phyloP scores from a whole-genome alignment of 257 asterid genomes.

The Jasminum sambac region DNA sequence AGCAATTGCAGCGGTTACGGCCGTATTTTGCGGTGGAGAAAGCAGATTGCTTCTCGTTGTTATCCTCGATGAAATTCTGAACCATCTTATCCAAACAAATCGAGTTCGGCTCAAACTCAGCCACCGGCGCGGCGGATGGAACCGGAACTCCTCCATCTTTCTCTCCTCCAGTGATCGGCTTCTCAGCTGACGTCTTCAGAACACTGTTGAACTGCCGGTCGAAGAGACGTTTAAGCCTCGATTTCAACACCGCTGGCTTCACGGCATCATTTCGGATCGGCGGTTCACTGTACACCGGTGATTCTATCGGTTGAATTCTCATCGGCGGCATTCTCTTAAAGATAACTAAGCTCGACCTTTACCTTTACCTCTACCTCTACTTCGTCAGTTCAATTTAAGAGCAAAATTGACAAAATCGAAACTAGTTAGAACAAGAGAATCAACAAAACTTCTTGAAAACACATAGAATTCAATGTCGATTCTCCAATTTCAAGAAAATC shows the following conservation, averaged over 20 bases:
- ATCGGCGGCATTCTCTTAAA: constrained; percentile 43
- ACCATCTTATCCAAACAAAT: constrained; percentile 80
- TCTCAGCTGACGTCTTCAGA: constrained; percentile 58
- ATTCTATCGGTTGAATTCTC: constrained; percentile 82
- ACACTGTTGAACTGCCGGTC: constrained; percentile 82
- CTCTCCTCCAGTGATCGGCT: constrained; percentile 44
- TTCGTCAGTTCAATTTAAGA: no score
- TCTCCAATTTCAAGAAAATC: background rate
- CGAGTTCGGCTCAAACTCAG: constrained; percentile 83
- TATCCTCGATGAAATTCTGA: constrained; percentile 70
- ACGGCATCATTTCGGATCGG: constrained; percentile 42
- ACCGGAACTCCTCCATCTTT: constrained; percentile 31
- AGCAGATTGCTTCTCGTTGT: constrained; percentile 50
- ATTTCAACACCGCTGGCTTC: constrained; percentile 61
- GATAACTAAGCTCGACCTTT: no score
- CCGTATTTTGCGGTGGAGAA: constrained; percentile 53
- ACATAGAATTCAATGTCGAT: background rate
- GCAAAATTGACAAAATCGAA: background rate
- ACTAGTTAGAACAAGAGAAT: background rate
- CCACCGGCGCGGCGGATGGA: constrained; percentile 18
- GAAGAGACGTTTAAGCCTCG: constrained; percentile 81
- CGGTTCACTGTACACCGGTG: constrained; percentile 25
- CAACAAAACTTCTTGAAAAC: constrained; percentile 22
- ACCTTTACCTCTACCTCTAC: no score
- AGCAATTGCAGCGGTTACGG: constrained; percentile 80